Evolutionary conservation across 2,329 filamentous ascomycete genomes (phyloP).

Genomic region (Trichophyton benhamiae): DNA sequence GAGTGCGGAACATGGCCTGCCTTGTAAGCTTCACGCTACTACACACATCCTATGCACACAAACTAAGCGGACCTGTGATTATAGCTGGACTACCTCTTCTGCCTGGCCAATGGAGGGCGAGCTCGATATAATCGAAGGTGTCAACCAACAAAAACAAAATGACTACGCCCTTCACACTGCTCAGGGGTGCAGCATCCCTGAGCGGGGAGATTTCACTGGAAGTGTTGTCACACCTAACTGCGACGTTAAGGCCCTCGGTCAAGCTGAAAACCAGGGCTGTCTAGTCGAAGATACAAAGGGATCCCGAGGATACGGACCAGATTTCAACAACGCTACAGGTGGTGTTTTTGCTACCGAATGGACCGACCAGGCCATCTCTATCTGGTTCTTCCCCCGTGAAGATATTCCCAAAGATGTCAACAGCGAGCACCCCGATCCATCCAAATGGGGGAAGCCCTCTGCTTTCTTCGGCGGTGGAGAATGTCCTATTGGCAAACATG

Average conservation of each 20-base stretch:
- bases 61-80: constrained; percentile 6
- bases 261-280: constrained; percentile 47
- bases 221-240: constrained; percentile 45
- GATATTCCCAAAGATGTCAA: constrained; percentile 53
- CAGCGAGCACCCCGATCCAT: constrained; percentile 49
- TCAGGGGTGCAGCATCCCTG: constrained; percentile 46
- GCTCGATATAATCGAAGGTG: constrained; percentile 71
- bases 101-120: constrained; percentile 60
- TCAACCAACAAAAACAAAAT: constrained; percentile 50
- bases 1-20: constrained; percentile 64
- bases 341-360: constrained; percentile 70
- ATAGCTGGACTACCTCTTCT: constrained; percentile 47
- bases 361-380: constrained; percentile 56
- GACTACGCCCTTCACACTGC: constrained; percentile 57
- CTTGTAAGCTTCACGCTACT: constrained; percentile 34
- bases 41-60: background rate
- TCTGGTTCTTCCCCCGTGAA: constrained; percentile 72
- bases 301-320: constrained; percentile 47
- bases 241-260: constrained; percentile 36
- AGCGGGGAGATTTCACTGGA: constrained; percentile 37
- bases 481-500: constrained; percentile 61
- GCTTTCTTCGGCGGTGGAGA: constrained; percentile 52
- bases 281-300: constrained; percentile 38
- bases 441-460: constrained; percentile 50
- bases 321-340: constrained; percentile 61